These are phyloP conservation scores for Trichoderma virens DNA, from an alignment of 495 filamentous ascomycete genomes.

Conservation along the genomic window DNA sequence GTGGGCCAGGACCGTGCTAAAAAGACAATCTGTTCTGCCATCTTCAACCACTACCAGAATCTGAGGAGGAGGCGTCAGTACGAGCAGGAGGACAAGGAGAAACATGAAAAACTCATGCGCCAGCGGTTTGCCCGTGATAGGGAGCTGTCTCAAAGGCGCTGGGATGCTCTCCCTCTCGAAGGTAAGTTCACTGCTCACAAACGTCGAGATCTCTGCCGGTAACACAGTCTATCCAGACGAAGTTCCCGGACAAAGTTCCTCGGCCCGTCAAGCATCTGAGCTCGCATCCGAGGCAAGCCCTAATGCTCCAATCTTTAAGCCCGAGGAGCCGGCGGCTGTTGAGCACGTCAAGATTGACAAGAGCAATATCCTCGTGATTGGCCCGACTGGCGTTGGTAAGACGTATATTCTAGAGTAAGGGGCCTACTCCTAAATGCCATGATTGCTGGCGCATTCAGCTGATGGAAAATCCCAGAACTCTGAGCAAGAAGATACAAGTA, in stretches of 20 bases:
- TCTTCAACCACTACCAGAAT: slow-evolving; percentile 96
- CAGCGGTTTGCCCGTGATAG: slow-evolving; percentile 37
- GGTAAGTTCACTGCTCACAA: slow-evolving; percentile 31
- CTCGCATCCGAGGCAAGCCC: slow-evolving; percentile 15
- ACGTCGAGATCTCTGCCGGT: slow-evolving; percentile 20
- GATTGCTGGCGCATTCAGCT: slow-evolving; percentile 3
- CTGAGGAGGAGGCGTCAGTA: slow-evolving; percentile 72
- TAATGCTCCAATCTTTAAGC: slow-evolving; percentile 28
- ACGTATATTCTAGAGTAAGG: slow-evolving; percentile 80
- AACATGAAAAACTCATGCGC: slow-evolving; percentile 43
- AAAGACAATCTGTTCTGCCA: slow-evolving; percentile 82
- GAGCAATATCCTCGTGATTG: slow-evolving; percentile 87
- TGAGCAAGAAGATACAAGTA: slow-evolving; percentile 64
- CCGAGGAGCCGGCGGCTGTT: slow-evolving; percentile 37
- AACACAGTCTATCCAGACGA: slow-evolving; percentile 55
- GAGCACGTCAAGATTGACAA: slow-evolving; percentile 80
- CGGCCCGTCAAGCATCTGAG: slow-evolving; percentile 37
- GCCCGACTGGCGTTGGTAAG: slow-evolving; percentile 93
- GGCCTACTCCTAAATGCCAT: too few species aligned
- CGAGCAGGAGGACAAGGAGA: slow-evolving; percentile 64
- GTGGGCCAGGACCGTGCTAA: slow-evolving; percentile 96
- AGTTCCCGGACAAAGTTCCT: slow-evolving; percentile 63
- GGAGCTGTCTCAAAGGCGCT: slow-evolving; percentile 32
- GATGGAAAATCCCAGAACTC: slow-evolving; percentile 25
- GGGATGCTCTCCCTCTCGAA: slow-evolving; percentile 36